Conservation (phyloP, 495 filamentous ascomycete species). For the Lophiotrema nucula region DNA sequence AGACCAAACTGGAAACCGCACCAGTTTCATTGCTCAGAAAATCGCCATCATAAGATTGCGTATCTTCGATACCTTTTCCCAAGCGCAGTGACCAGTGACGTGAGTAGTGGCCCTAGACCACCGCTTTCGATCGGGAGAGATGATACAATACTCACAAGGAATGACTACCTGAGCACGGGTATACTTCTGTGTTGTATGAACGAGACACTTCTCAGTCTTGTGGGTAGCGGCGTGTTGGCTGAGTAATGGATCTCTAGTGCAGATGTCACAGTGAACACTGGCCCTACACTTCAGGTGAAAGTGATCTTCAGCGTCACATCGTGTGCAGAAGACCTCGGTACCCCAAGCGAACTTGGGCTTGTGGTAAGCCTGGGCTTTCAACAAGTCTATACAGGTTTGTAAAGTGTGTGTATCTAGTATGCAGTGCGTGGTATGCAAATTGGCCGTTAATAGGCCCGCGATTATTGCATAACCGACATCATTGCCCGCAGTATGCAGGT, state of each 20-base stretch:
- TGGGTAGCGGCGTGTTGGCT: background rate
- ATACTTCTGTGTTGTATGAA: background rate
- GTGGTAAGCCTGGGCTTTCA: background rate
- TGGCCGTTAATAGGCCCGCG: background rate
- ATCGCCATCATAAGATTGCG: too few species aligned
- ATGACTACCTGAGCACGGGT: background rate
- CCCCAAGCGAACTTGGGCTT: background rate
- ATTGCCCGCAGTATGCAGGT: conserved; percentile 18
- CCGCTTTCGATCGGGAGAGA: too few species aligned
- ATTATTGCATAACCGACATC: conserved; percentile 6
- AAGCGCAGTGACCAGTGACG: too few species aligned
- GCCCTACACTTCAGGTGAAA: background rate
- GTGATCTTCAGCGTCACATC: background rate
- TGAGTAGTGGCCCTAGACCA: too few species aligned
- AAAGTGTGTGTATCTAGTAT: background rate
- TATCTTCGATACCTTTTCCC: too few species aligned
- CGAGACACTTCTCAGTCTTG: conserved; percentile 1
- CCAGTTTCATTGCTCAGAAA: too few species aligned
- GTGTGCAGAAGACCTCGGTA: background rate
- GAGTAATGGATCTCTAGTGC: background rate
- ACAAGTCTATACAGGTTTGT: background rate
- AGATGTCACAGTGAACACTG: background rate
- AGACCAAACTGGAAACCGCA: too few species aligned
- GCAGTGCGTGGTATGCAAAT: background rate
- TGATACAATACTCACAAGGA: background rate